Base-by-base conservation (phyloP, 257 asterid species). In the Fraxinus americana region DNA sequence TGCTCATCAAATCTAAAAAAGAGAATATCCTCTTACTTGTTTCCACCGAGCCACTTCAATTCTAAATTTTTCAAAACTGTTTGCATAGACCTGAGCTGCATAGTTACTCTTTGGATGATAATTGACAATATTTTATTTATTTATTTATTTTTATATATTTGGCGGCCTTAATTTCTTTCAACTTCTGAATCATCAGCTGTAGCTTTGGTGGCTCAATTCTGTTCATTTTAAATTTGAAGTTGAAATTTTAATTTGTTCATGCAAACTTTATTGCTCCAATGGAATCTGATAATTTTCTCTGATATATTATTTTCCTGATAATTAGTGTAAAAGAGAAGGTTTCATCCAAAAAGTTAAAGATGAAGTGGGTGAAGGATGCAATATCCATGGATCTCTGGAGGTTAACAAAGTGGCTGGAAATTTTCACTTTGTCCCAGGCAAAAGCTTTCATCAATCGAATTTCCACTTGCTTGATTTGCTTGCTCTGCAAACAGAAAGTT, bases 291-390 rank as follows among this genome's bases (percentile, higher is more conserved):
- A 34, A 34, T 5, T 34, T 78, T 81, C 35, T 7, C 35, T 71
- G 81, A 77, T 83, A 23, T 78, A 66, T 65, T 75, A 41, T 83
- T 65, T 77, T 63, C 36, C 66, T 77, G 87, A 27, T 32, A 57
- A 68, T 13, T 34, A 96, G 99, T 96, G 99, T 90, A 84, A 88
- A 82, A 86, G 99, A 81, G 99, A 96, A 86, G 98, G 96, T 35
- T 93, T 92, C 86, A 87, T 94, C 81, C 94, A 93, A 80, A 90
- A 85, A 85, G 85, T 96, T 78, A 90, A 90, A 80, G 98, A 90
- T 75, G 99, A 96, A 85, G 92, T 86, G 63, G 99, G 99, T 78
- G 99, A 96, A 91, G 99, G 99, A 65, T 96, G 99, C 84, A 94
- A 90, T 84, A 92, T 96, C 83, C 96, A 96, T 77, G 99, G 99